phyloP scores from a whole-genome alignment of 1,284 basidiomycete genomes.

The Rhodotorula sp. region DNA sequence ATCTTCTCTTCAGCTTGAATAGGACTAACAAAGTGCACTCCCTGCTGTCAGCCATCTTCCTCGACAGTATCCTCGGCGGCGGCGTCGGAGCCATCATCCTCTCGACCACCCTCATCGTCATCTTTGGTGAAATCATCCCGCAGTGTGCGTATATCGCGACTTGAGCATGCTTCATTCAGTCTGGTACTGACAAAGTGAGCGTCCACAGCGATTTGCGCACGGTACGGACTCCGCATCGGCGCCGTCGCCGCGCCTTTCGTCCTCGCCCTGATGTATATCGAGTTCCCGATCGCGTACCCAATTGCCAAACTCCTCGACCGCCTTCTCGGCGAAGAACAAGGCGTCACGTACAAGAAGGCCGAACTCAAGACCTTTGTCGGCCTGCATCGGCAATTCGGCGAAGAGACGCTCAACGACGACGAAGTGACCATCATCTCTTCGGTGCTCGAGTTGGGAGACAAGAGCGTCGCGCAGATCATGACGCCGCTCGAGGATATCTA shows the following conservation, averaged over 20 bases:
- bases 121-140: slow-evolving; percentile 42
- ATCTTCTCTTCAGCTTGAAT: neutral
- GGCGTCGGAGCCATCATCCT: slow-evolving; percentile 34
- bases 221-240: slow-evolving; percentile 86
- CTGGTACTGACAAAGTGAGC: slow-evolving; percentile 14
- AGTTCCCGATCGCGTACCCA: slow-evolving; percentile 79
- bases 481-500: slow-evolving; percentile 65
- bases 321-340: slow-evolving; percentile 66
- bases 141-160: slow-evolving; percentile 56
- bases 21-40: neutral
- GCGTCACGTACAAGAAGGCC: slow-evolving; percentile 45
- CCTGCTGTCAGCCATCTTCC: slow-evolving; percentile 68
- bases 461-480: slow-evolving; percentile 57
- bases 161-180: no score
- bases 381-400: slow-evolving; percentile 55
- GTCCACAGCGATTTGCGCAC: slow-evolving; percentile 64
- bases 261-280: slow-evolving; percentile 41
- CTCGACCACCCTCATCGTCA: slow-evolving; percentile 39
- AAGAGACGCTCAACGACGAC: slow-evolving; percentile 68
- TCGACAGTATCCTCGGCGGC: slow-evolving; percentile 67
- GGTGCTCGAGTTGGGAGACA: slow-evolving; percentile 58
- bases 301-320: slow-evolving; percentile 81
- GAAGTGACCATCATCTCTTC: slow-evolving; percentile 73
- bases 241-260: slow-evolving; percentile 83
- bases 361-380: slow-evolving; percentile 67